Percentiles rank a stretch among this genome's conserved stretches.
Conservation (phyloP, 2,329 filamentous ascomycete species). For the Arthrobotrys megalospora region DNA sequence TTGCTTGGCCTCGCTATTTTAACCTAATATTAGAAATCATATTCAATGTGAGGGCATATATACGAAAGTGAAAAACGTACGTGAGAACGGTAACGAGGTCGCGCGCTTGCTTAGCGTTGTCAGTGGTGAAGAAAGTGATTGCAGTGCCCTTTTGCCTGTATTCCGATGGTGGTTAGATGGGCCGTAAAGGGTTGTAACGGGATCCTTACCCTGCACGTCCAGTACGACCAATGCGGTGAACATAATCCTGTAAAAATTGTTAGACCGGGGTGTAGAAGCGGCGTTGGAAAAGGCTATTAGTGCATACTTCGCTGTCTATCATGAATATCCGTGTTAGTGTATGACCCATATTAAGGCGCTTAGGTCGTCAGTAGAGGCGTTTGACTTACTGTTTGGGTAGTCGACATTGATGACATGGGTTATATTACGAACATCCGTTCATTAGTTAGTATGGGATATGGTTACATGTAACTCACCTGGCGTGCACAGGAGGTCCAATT, state of each 20-base stretch:
- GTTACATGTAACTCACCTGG: slow-evolving; percentile 59
- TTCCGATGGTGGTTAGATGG: slow-evolving; percentile 32
- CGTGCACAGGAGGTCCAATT: slow-evolving; percentile 61
- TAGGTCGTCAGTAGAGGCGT: neutral
- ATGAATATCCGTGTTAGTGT: slow-evolving; percentile 1
- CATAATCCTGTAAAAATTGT: slow-evolving; percentile 97
- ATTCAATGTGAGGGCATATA: neutral
- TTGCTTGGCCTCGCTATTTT: slow-evolving; percentile 90
- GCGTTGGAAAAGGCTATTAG: neutral
- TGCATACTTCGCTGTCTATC: slow-evolving; percentile 58
- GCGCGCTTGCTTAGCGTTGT: slow-evolving; percentile 95
- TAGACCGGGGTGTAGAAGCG: slow-evolving; percentile 74
- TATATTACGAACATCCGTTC: slow-evolving; percentile 99
- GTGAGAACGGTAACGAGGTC: slow-evolving; percentile 89
- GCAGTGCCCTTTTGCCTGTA: slow-evolving; percentile 89
- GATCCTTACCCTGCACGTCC: slow-evolving; percentile 81
- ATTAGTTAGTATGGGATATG: slow-evolving; percentile 79
- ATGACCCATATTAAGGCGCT: neutral
- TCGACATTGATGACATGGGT: slow-evolving; percentile 99
- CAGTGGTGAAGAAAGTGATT: slow-evolving; percentile 98
- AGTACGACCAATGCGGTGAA: slow-evolving; percentile 92
- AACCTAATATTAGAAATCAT: neutral
- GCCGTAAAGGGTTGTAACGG: neutral
- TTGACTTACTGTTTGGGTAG: slow-evolving; percentile 83
- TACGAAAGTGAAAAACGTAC: slow-evolving; percentile 8